These are phyloP conservation scores for Populus pruinosa DNA, from an alignment of 345 rosid species.

Conservation along the genomic window DNA sequence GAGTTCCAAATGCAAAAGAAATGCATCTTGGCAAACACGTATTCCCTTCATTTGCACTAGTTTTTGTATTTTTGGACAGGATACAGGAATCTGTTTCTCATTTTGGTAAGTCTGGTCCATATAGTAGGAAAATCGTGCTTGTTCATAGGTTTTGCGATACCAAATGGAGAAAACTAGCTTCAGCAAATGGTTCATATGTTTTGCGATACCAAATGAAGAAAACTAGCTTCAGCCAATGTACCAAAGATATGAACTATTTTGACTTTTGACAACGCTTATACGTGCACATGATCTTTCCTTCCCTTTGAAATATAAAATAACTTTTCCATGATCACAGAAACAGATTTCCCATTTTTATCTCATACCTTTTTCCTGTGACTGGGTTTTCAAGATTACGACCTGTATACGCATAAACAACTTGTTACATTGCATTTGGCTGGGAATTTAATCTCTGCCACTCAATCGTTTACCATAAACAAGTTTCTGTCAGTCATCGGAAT, in stretches of 20 bases:
- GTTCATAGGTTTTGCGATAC: slow-evolving; percentile 6
- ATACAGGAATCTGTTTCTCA: not conserved
- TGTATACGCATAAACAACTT: not conserved
- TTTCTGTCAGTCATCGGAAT: not conserved
- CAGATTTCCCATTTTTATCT: not conserved
- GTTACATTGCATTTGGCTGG: not conserved
- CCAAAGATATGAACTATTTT: slow-evolving; percentile 2
- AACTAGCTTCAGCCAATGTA: not conserved
- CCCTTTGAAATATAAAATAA: not conserved
- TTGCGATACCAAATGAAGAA: slow-evolving; percentile 3
- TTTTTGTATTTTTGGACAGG: slow-evolving; percentile 1
- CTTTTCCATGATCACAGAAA: not conserved
- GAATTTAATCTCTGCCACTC: not conserved
- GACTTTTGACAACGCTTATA: slow-evolving; percentile 3
- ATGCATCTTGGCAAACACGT: not conserved
- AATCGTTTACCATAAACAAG: not conserved
- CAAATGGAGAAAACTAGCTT: slow-evolving; percentile 4
- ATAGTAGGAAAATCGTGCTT: not conserved
- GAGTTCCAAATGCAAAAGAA: not conserved
- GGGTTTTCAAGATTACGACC: not conserved
- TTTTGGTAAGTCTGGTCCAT: not conserved
- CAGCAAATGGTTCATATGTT: slow-evolving; percentile 1
- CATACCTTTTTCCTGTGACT: not conserved
- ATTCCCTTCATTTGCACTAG: not conserved
- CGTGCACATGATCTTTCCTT: not conserved